These are phyloP conservation scores for Isabelozyma heimii DNA, from an alignment of 805 yeast species.

Conservation along the genomic window DNA sequence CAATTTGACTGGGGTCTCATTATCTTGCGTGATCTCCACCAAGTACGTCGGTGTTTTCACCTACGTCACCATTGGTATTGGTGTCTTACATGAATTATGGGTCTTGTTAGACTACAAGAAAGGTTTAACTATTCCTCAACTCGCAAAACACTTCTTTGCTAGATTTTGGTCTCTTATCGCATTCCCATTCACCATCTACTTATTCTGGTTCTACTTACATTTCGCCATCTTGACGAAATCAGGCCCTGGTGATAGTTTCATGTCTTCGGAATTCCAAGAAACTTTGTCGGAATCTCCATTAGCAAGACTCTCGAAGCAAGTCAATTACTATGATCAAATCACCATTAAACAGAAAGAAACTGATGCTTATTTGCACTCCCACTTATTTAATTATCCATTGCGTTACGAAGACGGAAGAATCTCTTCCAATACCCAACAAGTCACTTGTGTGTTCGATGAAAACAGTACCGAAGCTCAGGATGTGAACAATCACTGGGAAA, in stretches of 20 bases:
- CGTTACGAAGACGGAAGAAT: constrained; percentile 96
- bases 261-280: constrained; percentile 95
- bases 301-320: constrained; percentile 65
- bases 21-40: constrained; percentile 91
- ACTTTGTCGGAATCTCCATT: constrained; percentile 80
- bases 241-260: constrained; percentile 94
- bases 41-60: constrained; percentile 96
- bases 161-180: constrained; percentile 71
- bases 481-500: constrained; percentile 79
- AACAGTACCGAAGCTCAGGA: constrained; percentile 36
- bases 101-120: constrained; percentile 67
- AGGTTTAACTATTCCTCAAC: constrained; percentile 57
- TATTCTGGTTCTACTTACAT: constrained; percentile 91
- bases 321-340: constrained; percentile 73
- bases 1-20: constrained; percentile 72
- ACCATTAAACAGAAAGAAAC: constrained; percentile 83
- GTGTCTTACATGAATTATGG: constrained; percentile 88
- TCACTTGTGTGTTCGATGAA: constrained; percentile 61
- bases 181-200: constrained; percentile 77
- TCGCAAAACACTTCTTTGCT: constrained; percentile 69
- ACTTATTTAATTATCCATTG: constrained; percentile 69
- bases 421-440: constrained; percentile 93
- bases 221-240: constrained; percentile 77
- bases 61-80: constrained; percentile 80
- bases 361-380: constrained; percentile 80